Conservation (phyloP, 208 protist genomes). For the Trypanosoma theileri region DNA sequence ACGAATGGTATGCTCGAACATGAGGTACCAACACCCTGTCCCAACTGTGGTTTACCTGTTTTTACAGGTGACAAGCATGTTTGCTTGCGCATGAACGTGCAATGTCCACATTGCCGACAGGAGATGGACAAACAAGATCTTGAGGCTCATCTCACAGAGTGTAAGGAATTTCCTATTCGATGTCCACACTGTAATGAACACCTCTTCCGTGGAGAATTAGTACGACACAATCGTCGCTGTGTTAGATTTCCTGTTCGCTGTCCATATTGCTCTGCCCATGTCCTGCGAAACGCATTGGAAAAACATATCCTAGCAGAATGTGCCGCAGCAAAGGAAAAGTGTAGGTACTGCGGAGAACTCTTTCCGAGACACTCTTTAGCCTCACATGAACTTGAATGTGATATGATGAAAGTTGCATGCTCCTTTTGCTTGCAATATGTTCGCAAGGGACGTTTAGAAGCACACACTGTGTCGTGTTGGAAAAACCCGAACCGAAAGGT, state of each 20-base stretch:
- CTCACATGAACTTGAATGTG: constrained; percentile 62
- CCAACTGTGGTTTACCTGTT: constrained; percentile 66
- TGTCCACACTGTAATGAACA: constrained; percentile 75
- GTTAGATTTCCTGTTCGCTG: constrained; percentile 59
- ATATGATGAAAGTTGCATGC: constrained; percentile 65
- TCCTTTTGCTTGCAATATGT: constrained; percentile 61
- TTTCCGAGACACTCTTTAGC: constrained; percentile 46
- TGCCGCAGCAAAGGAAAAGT: constrained; percentile 54
- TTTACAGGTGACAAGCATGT: constrained; percentile 71
- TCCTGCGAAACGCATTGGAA: constrained; percentile 55
- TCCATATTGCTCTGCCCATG: constrained; percentile 43
- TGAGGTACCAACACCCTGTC: constrained; percentile 56
- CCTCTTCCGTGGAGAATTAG: constrained; percentile 53
- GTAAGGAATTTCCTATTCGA: constrained; percentile 57
- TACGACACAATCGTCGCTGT: constrained; percentile 61
- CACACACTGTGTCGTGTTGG: constrained; percentile 40
- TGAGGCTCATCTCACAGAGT: constrained; percentile 66
- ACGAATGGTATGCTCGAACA: constrained; percentile 11
- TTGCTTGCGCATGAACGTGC: constrained; percentile 53
- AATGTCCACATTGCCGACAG: constrained; percentile 67
- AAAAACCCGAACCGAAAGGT: constrained; percentile 47
- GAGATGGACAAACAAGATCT: constrained; percentile 73
- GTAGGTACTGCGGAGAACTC: constrained; percentile 57
- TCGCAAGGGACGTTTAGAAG: constrained; percentile 40
- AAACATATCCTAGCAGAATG: constrained; percentile 64